phyloP scores from a whole-genome alignment of 768 basidiomycete species.

The Leccinum truebloodii region DNA sequence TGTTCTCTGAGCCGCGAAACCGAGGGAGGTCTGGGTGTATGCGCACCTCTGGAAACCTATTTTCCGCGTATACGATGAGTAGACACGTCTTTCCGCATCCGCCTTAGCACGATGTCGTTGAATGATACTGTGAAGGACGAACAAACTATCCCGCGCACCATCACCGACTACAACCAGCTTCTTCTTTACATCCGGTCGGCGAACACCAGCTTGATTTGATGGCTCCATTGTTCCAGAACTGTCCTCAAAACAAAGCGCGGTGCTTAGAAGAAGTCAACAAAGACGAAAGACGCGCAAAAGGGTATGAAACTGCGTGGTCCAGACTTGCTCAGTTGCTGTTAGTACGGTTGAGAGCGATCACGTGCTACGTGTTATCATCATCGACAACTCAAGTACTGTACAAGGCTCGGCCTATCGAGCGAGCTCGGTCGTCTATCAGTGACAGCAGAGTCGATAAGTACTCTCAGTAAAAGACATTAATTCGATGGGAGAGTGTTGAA shows the following conservation, averaged over 20 bases:
- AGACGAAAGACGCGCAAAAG: constrained; percentile 8
- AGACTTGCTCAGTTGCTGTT: not conserved
- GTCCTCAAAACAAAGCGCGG: not conserved
- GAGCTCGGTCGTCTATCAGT: not conserved
- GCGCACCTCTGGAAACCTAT: constrained; percentile 91
- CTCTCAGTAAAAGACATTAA: not conserved
- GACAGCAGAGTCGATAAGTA: not conserved
- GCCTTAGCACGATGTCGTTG: constrained; percentile 45
- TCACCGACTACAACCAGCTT: constrained; percentile 90
- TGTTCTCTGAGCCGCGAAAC: constrained; percentile 22
- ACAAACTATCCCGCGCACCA: constrained; percentile 50
- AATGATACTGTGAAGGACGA: constrained; percentile 29
- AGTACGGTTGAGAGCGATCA: constrained; percentile 10
- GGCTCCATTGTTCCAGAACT: constrained; percentile 26
- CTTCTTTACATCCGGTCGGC: constrained; percentile 78
- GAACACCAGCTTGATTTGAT: constrained; percentile 30
- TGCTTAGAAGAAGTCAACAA: not conserved
- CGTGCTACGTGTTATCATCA: constrained; percentile 10
- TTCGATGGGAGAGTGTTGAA: not conserved
- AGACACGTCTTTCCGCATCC: constrained; percentile 94
- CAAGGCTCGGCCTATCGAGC: not conserved
- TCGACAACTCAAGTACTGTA: too few species aligned
- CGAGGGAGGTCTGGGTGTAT: constrained; percentile 3
- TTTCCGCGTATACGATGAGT: constrained; percentile 95
- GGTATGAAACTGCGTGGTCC: not conserved